Percentiles rank a stretch among this genome's conserved stretches.
Conservation (phyloP, 331 rosid genomes). For the Pyrus hybrid region DNA sequence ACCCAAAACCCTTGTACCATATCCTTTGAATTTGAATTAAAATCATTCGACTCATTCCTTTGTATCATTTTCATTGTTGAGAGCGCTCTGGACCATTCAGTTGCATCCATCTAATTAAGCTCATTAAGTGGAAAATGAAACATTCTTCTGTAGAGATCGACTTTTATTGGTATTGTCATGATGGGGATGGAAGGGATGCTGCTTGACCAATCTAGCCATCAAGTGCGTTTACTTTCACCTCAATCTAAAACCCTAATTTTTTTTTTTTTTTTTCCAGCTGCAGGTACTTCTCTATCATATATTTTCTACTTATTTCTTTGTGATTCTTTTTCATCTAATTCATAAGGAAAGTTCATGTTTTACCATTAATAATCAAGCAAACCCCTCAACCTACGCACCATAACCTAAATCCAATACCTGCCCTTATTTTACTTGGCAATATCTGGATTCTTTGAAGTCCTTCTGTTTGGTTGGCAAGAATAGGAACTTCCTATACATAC, state of each 20-base stretch:
- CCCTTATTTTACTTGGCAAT: constrained; percentile 22
- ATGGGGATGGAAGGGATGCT: constrained; percentile 28
- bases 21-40: constrained; percentile 11
- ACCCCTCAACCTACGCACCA: constrained; percentile 18
- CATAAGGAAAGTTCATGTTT: background rate
- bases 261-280: too few relatives aligned
- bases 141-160: constrained; percentile 39
- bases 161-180: constrained; percentile 32
- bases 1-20: background rate
- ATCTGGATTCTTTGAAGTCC: constrained; percentile 21
- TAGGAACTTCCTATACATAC: constrained; percentile 11
- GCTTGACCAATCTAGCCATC: constrained; percentile 38
- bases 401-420: constrained; percentile 23
- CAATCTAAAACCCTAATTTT: background rate
- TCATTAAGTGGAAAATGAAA: constrained; percentile 60
- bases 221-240: constrained; percentile 22
- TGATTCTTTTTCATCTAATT: background rate
- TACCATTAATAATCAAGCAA: constrained; percentile 39
- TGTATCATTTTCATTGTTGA: constrained; percentile 28
- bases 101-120: constrained; percentile 46
- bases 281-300: too few relatives aligned
- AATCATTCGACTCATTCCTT: constrained; percentile 34
- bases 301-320: too few relatives aligned
- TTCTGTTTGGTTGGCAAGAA: constrained; percentile 28
- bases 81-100: constrained; percentile 50